These are phyloP conservation scores for Rhododendron henanense DNA, from an alignment of 148 eudicot species.

Conservation along the genomic window DNA sequence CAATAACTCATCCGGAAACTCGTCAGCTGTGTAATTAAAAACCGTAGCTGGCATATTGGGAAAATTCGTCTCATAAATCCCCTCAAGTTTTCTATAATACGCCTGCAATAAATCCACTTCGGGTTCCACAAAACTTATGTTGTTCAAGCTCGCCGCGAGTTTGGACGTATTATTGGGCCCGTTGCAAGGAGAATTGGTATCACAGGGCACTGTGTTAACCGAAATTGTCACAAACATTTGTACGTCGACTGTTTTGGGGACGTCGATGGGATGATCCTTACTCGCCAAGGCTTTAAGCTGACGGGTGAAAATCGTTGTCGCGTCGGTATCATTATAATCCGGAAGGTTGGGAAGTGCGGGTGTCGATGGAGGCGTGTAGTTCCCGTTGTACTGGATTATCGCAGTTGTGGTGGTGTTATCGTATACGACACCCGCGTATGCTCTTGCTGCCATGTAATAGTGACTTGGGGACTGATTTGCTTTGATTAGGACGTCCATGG, in stretches of 20 bases:
- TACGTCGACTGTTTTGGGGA: slow-evolving; percentile 16
- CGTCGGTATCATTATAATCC: not conserved
- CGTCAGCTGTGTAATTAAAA: slow-evolving; percentile 15
- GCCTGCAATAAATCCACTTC: slow-evolving; percentile 17
- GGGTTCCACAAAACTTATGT: slow-evolving; percentile 16
- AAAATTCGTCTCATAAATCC: slow-evolving; percentile 14
- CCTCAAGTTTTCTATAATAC: not conserved
- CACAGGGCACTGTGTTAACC: slow-evolving; percentile 14
- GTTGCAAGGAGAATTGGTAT: not conserved
- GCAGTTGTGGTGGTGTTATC: slow-evolving; percentile 34
- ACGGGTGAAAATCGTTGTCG: slow-evolving; percentile 9
- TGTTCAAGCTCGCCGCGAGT: slow-evolving; percentile 20
- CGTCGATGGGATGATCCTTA: slow-evolving; percentile 7
- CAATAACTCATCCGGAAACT: not conserved
- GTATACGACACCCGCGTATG: slow-evolving; percentile 2
- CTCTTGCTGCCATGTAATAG: slow-evolving; percentile 30
- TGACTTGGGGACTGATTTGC: slow-evolving; percentile 19
- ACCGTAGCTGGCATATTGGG: slow-evolving; percentile 10
- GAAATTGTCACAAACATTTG: slow-evolving; percentile 13
- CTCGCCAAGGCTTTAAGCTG: slow-evolving; percentile 8
- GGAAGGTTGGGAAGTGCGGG: slow-evolving; percentile 25
- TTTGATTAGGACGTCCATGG: slow-evolving; percentile 24
- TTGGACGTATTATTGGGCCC: slow-evolving; percentile 17
- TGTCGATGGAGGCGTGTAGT: slow-evolving; percentile 4
- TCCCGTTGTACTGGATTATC: slow-evolving; percentile 14